A percentile compares a stretch with the other conserved stretches of the same genome.
phyloP scores from a whole-genome alignment of 2,329 filamentous ascomycete species.

The Fusarium euwallaceae region DNA sequence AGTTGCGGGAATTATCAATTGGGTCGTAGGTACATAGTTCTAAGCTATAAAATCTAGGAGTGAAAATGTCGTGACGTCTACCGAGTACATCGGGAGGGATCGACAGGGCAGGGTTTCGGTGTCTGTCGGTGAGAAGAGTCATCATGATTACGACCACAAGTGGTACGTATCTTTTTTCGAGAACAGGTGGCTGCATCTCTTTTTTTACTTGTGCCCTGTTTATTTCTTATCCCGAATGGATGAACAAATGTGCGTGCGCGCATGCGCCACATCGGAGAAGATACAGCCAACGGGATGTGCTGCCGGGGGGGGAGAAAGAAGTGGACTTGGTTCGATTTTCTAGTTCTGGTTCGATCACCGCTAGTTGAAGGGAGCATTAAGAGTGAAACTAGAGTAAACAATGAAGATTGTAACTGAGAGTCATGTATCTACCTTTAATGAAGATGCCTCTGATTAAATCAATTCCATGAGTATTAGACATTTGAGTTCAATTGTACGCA shows the following conservation, averaged over 20 bases:
- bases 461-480: neutral
- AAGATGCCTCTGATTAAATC: neutral
- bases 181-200: neutral
- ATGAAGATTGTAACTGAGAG: neutral
- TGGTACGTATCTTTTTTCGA: no score
- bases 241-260: constrained; percentile 1
- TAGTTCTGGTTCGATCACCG: constrained; percentile 29
- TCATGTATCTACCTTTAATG: neutral
- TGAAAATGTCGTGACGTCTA: constrained; percentile 5
- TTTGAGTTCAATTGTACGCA: neutral
- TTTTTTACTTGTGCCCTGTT: neutral
- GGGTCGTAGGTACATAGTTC: neutral
- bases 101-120: constrained; percentile 13
- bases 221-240: neutral
- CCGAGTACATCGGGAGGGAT: neutral
- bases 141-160: constrained; percentile 14
- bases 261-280: constrained; percentile 1
- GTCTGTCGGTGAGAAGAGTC: constrained; percentile 34
- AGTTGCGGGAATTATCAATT: constrained; percentile 4
- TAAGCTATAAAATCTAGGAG: neutral
- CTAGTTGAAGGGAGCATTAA: constrained; percentile 8
- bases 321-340: neutral
- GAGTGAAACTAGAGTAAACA: neutral
- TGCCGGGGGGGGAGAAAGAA: neutral
- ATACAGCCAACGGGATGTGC: neutral